These are phyloP conservation scores for Fusarium annulatum DNA, from an alignment of 2,329 filamentous ascomycete species.

Conservation along the genomic window DNA sequence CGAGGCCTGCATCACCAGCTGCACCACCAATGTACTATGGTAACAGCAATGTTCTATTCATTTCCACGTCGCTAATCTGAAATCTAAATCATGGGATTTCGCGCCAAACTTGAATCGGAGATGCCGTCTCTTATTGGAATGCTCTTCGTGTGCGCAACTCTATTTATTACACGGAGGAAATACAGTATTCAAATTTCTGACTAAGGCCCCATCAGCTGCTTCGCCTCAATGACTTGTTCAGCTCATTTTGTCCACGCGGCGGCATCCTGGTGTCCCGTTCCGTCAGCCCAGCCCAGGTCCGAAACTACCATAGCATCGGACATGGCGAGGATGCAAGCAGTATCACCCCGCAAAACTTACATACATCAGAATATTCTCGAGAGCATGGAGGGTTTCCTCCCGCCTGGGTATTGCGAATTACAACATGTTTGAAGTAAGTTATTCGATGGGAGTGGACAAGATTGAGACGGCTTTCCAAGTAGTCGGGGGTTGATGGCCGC, in stretches of 20 bases:
- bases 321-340: constrained; percentile 27
- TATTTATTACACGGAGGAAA: constrained; percentile 2
- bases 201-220: constrained; percentile 24
- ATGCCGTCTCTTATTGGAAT: constrained; percentile 33
- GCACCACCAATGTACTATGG: background rate
- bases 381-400: constrained; percentile 1
- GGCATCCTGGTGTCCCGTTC: constrained; percentile 12
- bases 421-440: background rate
- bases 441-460: constrained; percentile 14
- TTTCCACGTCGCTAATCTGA: constrained; percentile 22
- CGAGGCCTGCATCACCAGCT: background rate
- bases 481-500: constrained; percentile 6
- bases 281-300: constrained; percentile 9
- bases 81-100: constrained; percentile 28
- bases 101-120: constrained; percentile 26
- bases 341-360: constrained; percentile 6
- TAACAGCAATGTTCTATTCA: constrained; percentile 13
- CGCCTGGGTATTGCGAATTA: background rate
- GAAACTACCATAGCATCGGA: constrained; percentile 30
- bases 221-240: constrained; percentile 27
- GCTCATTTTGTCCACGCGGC: constrained; percentile 30
- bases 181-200: constrained; percentile 7
- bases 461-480: background rate
- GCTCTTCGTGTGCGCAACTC: constrained; percentile 24
- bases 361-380: background rate